Conservation (phyloP, 1,284 basidiomycete genomes). For the Caloboletus inedulis region DNA sequence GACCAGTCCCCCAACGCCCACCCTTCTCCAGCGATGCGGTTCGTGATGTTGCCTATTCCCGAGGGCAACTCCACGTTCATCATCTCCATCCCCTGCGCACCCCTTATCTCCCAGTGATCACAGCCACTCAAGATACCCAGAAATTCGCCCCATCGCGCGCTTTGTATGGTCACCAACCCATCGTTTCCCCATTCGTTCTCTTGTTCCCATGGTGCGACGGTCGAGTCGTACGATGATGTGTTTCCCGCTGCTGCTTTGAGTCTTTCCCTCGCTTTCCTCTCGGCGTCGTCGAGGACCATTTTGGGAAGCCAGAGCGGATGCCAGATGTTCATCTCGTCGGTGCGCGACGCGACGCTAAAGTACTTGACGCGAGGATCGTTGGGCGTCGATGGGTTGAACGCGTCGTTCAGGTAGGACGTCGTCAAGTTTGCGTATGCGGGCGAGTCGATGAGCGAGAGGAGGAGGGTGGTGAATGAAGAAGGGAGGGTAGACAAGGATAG, state of each 20-base stretch:
- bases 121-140: constrained; percentile 86
- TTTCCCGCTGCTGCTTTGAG: constrained; percentile 30
- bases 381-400: constrained; percentile 92
- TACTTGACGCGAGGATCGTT: constrained; percentile 86
- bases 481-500: constrained; percentile 59
- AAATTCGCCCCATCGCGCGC: constrained; percentile 92
- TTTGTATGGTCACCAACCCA: constrained; percentile 87
- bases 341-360: constrained; percentile 85
- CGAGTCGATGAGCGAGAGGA: constrained; percentile 92
- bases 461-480: constrained; percentile 80
- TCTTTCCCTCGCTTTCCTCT: constrained; percentile 50
- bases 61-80: constrained; percentile 58
- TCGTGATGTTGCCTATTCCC: constrained; percentile 31
- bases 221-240: constrained; percentile 8
- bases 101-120: constrained; percentile 97
- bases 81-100: constrained; percentile 67
- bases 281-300: constrained; percentile 82
- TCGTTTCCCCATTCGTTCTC: constrained; percentile 86
- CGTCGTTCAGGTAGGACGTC: constrained; percentile 76
- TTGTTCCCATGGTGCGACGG: constrained; percentile 38
- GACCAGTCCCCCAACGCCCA: constrained; percentile 64
- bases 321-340: constrained; percentile 72
- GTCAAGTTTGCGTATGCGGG: constrained; percentile 97
- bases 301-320: constrained; percentile 98
- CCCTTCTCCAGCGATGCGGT: constrained; percentile 38